Conservation (phyloP, 352 stramenopile species). For the Phytophthora foliorum region DNA sequence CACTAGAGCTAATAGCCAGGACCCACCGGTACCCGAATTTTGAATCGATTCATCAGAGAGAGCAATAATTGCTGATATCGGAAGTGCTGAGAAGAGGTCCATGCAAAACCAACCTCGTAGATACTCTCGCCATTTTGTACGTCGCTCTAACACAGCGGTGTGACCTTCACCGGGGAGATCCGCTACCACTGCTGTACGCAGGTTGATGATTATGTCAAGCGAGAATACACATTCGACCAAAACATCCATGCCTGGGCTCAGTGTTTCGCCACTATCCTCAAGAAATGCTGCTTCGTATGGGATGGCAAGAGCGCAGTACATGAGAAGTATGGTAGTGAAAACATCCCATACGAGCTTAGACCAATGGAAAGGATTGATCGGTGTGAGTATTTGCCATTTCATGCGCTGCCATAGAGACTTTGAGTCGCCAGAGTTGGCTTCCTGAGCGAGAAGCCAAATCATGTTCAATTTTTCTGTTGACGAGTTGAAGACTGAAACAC, state of each 20-base stretch:
- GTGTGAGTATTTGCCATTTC: constrained; percentile 37
- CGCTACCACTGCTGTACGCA: constrained; percentile 55
- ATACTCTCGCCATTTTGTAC: constrained; percentile 52
- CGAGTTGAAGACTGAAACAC: constrained; percentile 83
- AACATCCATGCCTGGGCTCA: constrained; percentile 49
- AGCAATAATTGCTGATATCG: constrained; percentile 50
- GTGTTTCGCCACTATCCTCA: constrained; percentile 25
- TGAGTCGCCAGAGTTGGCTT: constrained; percentile 18
- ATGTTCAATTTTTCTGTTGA: constrained; percentile 75
- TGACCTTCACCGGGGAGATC: constrained; percentile 45
- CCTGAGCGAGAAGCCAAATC: constrained; percentile 61
- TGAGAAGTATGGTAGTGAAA: constrained; percentile 47
- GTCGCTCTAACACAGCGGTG: constrained; percentile 44
- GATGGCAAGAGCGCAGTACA: constrained; percentile 68
- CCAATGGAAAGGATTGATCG: constrained; percentile 61
- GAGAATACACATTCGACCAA: constrained; percentile 58
- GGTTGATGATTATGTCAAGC: constrained; percentile 67
- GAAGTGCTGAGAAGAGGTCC: constrained; percentile 74
- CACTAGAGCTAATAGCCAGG: constrained; percentile 59
- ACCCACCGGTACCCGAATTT: constrained; percentile 2
- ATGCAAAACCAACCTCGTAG: constrained; percentile 79
- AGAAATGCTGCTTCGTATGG: constrained; percentile 77
- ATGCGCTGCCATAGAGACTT: constrained; percentile 35
- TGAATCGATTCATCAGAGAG: constrained; percentile 30
- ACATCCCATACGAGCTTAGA: constrained; percentile 67